phyloP scores from a whole-genome alignment of 225 moss, liverwort and hornwort species.

The Marchantia paleacea region DNA sequence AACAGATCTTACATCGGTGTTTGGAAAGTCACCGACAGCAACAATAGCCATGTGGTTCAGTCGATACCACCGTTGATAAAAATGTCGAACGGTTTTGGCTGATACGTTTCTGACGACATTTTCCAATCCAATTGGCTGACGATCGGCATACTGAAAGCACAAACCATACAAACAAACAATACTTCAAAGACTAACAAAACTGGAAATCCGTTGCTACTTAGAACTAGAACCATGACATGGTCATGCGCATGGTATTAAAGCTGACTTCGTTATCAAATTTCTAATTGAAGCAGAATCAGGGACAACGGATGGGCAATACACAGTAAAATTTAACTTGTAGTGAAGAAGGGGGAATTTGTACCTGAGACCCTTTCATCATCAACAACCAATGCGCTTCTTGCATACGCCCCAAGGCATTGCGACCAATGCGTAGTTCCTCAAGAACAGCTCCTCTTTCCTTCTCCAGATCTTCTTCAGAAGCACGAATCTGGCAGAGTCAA shows the following conservation, averaged over 20 bases:
- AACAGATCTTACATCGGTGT: slow-evolving; percentile 55
- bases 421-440: slow-evolving; percentile 81
- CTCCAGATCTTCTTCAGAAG: slow-evolving; percentile 87
- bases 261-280: neutral
- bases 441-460: slow-evolving; percentile 96
- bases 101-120: slow-evolving; percentile 81
- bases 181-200: neutral
- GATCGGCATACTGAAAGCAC: slow-evolving; percentile 71
- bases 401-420: slow-evolving; percentile 87
- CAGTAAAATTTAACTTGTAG: neutral
- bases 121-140: slow-evolving; percentile 93
- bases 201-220: neutral
- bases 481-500: slow-evolving; percentile 56
- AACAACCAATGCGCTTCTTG: slow-evolving; percentile 92
- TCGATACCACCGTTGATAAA: slow-evolving; percentile 91
- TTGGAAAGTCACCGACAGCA: slow-evolving; percentile 85
- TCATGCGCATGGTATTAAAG: neutral
- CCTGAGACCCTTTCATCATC: slow-evolving; percentile 96
- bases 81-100: slow-evolving; percentile 68
- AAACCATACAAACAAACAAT: neutral
- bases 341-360: slow-evolving; percentile 26
- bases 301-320: too few relatives aligned
- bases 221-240: neutral
- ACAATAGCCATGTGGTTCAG: slow-evolving; percentile 91
- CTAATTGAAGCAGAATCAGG: neutral